phyloP scores from a whole-genome alignment of 768 basidiomycete species.

The Tylopilus rubrobrunneus region DNA sequence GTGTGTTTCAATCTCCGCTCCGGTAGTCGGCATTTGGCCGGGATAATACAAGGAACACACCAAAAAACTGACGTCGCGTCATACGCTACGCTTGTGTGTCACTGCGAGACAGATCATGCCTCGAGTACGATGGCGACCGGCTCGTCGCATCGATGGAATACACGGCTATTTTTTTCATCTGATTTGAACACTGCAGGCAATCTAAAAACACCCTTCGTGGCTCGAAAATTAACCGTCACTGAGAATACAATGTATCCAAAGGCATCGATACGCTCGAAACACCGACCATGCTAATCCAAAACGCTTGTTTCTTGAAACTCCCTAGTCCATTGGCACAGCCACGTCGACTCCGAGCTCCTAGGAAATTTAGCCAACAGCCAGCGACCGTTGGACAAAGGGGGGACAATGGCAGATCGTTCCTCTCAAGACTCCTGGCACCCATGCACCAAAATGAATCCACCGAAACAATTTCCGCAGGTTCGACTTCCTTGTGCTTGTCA shows the following conservation, averaged over 20 bases:
- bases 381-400: neutral
- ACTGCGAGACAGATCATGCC: too few relatives aligned
- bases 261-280: too few relatives aligned
- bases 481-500: neutral
- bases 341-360: neutral
- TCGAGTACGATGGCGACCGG: too few relatives aligned
- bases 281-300: too few relatives aligned
- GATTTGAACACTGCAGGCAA: neutral
- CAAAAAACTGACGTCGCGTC: too few relatives aligned
- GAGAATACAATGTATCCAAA: neutral
- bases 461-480: constrained; percentile 10
- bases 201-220: neutral
- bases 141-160: too few relatives aligned
- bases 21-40: neutral
- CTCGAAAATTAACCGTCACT: too few relatives aligned
- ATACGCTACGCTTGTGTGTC: too few relatives aligned
- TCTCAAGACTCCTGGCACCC: constrained; percentile 10
- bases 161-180: neutral
- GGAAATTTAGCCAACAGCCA: neutral
- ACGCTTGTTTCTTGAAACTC: too few relatives aligned
- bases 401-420: neutral
- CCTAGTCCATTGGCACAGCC: constrained; percentile 1
- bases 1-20: constrained; percentile 6
- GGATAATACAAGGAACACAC: too few relatives aligned
- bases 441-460: neutral